These are phyloP conservation scores for Tricholoma bakamatsutake DNA, from an alignment of 768 basidiomycete genomes.

Conservation along the genomic window DNA sequence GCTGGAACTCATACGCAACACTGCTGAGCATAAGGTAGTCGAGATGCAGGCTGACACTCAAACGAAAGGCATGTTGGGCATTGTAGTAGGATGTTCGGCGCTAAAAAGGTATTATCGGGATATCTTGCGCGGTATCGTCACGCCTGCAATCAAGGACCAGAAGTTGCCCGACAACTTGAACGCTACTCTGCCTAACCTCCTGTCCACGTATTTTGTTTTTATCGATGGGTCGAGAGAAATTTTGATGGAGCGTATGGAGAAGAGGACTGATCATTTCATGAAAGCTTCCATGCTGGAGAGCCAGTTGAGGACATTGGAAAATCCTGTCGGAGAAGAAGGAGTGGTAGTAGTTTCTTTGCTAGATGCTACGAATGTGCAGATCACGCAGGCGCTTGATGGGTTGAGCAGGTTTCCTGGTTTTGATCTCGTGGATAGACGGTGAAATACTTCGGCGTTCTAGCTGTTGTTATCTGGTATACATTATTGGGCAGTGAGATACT, in stretches of 20 bases:
- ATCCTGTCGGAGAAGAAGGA: conserved; percentile 59
- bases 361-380: conserved; percentile 51
- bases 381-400: conserved; percentile 37
- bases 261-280: conserved; percentile 75
- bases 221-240: conserved; percentile 54
- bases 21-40: conserved; percentile 42
- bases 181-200: conserved; percentile 20
- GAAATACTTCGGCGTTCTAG: not conserved
- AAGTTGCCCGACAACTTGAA: conserved; percentile 20
- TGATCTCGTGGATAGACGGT: not conserved
- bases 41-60: conserved; percentile 10
- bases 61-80: conserved; percentile 32
- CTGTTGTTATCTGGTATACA: too few species aligned
- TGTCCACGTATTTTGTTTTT: conserved; percentile 78
- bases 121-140: conserved; percentile 55
- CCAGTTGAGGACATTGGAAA: conserved; percentile 67
- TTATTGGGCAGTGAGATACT: too few species aligned
- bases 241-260: conserved; percentile 57
- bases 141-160: conserved; percentile 11
- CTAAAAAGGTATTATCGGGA: conserved; percentile 79
- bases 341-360: conserved; percentile 59
- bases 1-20: conserved; percentile 66
- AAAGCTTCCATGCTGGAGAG: conserved; percentile 77
- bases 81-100: conserved; percentile 86
- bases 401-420: conserved; percentile 22